These are phyloP conservation scores for Colletotrichum sp. DNA, from an alignment of 2,329 filamentous ascomycete genomes.

Conservation along the genomic window DNA sequence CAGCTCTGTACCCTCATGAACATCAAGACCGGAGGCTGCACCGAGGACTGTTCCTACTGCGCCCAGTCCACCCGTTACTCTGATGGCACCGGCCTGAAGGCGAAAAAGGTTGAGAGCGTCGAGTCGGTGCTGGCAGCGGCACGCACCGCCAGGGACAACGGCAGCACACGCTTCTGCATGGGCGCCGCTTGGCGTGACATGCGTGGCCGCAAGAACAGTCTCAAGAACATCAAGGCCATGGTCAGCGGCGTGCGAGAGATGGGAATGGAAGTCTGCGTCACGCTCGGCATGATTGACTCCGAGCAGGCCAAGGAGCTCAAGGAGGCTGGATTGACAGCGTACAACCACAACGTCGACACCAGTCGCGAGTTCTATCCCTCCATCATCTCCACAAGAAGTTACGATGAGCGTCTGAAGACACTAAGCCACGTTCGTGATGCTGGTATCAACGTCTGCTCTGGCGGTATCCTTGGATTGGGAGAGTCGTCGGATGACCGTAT, in stretches of 20 bases:
- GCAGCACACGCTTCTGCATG: slow-evolving; percentile 94
- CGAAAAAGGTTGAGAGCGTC: slow-evolving; percentile 79
- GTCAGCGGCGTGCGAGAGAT: slow-evolving; percentile 79
- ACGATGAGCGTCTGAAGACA: slow-evolving; percentile 85
- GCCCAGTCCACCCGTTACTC: slow-evolving; percentile 84
- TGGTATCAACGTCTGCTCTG: slow-evolving; percentile 88
- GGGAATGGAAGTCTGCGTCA: slow-evolving; percentile 94
- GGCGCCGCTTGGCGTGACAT: slow-evolving; percentile 94
- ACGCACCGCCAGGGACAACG: slow-evolving; percentile 78
- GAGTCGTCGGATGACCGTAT: slow-evolving; percentile 81
- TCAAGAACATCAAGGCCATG: slow-evolving; percentile 88
- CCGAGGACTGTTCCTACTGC: slow-evolving; percentile 92
- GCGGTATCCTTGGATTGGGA: slow-evolving; percentile 85
- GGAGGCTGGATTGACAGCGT: slow-evolving; percentile 83
- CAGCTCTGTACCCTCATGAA: slow-evolving; percentile 97
- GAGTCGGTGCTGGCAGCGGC: slow-evolving; percentile 83
- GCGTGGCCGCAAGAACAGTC: slow-evolving; percentile 83
- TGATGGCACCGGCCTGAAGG: slow-evolving; percentile 78
- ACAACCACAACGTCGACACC: slow-evolving; percentile 95
- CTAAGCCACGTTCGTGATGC: slow-evolving; percentile 82
- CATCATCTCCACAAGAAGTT: slow-evolving; percentile 84
- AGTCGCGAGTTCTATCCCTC: slow-evolving; percentile 87
- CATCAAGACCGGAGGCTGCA: slow-evolving; percentile 94
- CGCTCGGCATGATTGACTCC: slow-evolving; percentile 88
- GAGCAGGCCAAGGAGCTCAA: slow-evolving; percentile 83